phyloP scores from a whole-genome alignment of 2,329 filamentous ascomycete species.

The Xylariomycetidae sp. region DNA sequence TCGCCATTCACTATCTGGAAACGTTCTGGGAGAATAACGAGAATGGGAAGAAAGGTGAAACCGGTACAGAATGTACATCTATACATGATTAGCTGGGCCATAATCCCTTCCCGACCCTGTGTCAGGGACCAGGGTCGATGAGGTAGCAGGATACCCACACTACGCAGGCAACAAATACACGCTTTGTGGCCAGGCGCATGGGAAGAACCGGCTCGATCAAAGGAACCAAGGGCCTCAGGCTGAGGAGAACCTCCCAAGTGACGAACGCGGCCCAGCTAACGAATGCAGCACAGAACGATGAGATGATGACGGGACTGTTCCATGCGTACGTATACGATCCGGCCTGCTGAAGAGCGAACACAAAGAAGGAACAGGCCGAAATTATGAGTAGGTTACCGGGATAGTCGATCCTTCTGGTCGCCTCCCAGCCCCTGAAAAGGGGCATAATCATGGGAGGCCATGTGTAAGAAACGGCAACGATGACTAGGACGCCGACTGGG shows the following conservation, averaged over 20 bases:
- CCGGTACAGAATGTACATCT: conserved; percentile 54
- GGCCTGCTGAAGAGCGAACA: conserved; percentile 54
- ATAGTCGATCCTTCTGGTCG: conserved; percentile 47
- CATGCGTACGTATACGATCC: conserved; percentile 48
- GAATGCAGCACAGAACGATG: conserved; percentile 41
- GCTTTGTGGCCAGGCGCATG: conserved; percentile 39
- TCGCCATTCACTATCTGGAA: conserved; percentile 56
- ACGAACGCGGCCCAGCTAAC: conserved; percentile 45
- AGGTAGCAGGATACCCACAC: conserved; percentile 33
- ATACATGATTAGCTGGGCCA: neutral
- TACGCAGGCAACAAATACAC: conserved; percentile 47
- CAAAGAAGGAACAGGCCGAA: conserved; percentile 46
- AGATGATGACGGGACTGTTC: conserved; percentile 46
- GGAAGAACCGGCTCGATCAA: conserved; percentile 53
- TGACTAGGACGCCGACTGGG: conserved; percentile 42
- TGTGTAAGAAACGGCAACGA: conserved; percentile 42
- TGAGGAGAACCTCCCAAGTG: conserved; percentile 46
- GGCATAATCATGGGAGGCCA: conserved; percentile 37
- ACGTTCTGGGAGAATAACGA: conserved; percentile 54
- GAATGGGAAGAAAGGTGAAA: conserved; percentile 53
- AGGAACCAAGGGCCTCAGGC: conserved; percentile 26
- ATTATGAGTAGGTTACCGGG: conserved; percentile 47
- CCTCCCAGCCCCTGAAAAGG: conserved; percentile 33
- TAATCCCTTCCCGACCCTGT: too few relatives aligned
- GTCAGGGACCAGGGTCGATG: neutral